These are phyloP conservation scores for Suhomyces atakaporum DNA, from an alignment of 1,139 yeast genomes.

Conservation along the genomic window DNA sequence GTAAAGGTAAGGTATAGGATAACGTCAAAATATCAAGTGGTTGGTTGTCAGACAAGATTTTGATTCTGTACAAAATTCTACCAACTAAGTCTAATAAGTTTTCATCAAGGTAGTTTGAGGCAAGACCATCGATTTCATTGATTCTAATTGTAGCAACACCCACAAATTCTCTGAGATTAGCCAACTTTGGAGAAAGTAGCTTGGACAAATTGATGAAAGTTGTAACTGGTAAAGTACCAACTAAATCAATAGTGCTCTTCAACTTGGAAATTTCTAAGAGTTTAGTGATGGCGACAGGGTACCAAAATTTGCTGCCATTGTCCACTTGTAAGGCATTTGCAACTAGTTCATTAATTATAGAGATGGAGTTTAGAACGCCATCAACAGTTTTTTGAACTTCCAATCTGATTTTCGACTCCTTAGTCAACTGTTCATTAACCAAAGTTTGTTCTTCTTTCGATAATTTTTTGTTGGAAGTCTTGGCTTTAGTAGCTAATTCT, in stretches of 20 bases:
- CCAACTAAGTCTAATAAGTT: constrained; percentile 57
- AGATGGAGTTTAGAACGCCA: constrained; percentile 50
- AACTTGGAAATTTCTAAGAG: constrained; percentile 44
- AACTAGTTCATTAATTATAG: constrained; percentile 55
- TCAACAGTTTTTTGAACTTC: constrained; percentile 42
- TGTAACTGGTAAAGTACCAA: constrained; percentile 37
- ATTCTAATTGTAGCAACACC: constrained; percentile 73
- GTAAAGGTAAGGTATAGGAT: constrained; percentile 72
- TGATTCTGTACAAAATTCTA: constrained; percentile 71
- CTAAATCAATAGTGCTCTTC: constrained; percentile 37
- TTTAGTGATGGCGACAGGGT: constrained; percentile 57
- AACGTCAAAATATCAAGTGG: constrained; percentile 70
- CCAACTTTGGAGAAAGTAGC: constrained; percentile 50
- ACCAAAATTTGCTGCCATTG: constrained; percentile 76
- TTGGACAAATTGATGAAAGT: constrained; percentile 49
- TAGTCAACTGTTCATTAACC: constrained; percentile 59
- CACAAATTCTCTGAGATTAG: constrained; percentile 48
- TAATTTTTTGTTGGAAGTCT: constrained; percentile 48
- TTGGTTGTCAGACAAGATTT: constrained; percentile 70
- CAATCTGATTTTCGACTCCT: constrained; percentile 59
- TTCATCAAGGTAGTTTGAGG: constrained; percentile 49
- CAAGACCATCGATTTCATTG: constrained; percentile 40
- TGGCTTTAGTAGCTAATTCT: constrained; percentile 63
- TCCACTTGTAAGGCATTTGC: constrained; percentile 53
- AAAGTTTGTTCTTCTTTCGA: constrained; percentile 74